phyloP scores from a whole-genome alignment of 495 filamentous ascomycete genomes.

The Xylaria longipes region DNA sequence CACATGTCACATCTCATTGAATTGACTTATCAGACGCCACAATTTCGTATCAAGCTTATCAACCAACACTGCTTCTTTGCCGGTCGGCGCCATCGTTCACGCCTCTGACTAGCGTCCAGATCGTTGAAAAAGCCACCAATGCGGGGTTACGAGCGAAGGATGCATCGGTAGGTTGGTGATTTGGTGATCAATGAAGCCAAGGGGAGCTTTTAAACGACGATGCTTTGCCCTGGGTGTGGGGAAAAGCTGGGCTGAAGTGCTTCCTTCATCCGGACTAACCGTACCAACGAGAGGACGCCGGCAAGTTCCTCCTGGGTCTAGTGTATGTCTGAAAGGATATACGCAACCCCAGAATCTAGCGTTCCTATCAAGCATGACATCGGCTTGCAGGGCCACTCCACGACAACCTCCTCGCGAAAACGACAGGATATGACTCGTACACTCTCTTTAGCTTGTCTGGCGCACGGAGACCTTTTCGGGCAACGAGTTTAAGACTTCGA shows the following conservation, averaged over 20 bases:
- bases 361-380: slow-evolving; percentile 6
- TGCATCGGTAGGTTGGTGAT: neutral
- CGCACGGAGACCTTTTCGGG: neutral
- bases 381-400: neutral
- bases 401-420: neutral
- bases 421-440: slow-evolving; percentile 10
- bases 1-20: slow-evolving; percentile 16
- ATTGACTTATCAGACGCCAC: slow-evolving; percentile 17
- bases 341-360: neutral
- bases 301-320: slow-evolving; percentile 5
- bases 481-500: neutral
- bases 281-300: neutral
- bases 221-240: slow-evolving; percentile 11
- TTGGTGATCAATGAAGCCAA: slow-evolving; percentile 16
- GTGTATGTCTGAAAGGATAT: neutral
- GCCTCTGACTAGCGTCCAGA: slow-evolving; percentile 16
- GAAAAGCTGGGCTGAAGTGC: slow-evolving; percentile 14
- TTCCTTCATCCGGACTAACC: slow-evolving; percentile 15
- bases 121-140: slow-evolving; percentile 13
- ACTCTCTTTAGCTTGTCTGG: neutral
- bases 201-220: neutral
- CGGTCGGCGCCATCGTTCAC: slow-evolving; percentile 3
- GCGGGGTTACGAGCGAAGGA: slow-evolving; percentile 22
- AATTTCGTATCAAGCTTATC: slow-evolving; percentile 21
- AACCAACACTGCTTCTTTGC: slow-evolving; percentile 9